phyloP scores from a whole-genome alignment of 2,329 filamentous ascomycete species.

The Scortechinia acanthostroma region DNA sequence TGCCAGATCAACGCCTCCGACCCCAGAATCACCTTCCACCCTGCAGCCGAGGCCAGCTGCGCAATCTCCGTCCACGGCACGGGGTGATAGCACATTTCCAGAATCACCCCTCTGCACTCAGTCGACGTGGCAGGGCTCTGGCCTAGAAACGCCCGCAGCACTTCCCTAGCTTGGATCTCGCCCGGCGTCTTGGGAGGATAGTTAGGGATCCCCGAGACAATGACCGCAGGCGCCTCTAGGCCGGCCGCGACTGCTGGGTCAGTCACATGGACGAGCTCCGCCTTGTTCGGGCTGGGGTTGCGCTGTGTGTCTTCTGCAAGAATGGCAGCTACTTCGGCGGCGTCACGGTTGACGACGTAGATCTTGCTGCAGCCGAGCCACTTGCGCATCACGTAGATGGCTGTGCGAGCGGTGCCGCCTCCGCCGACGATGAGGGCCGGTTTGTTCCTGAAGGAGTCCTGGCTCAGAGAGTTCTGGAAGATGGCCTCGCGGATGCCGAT shows the following conservation, averaged over 20 bases:
- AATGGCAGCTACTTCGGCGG: constrained; percentile 58
- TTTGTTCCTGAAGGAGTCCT: constrained; percentile 39
- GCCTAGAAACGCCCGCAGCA: constrained; percentile 42
- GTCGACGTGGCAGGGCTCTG: constrained; percentile 16
- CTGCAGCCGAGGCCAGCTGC: constrained; percentile 46
- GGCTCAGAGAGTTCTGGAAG: constrained; percentile 37
- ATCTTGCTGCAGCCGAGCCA: constrained; percentile 63
- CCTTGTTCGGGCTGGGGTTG: constrained; percentile 43
- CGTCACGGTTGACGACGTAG: constrained; percentile 73
- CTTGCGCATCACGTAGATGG: constrained; percentile 68
- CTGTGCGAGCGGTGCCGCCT: constrained; percentile 71
- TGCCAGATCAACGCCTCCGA: constrained; percentile 75
- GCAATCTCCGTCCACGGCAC: constrained; percentile 62
- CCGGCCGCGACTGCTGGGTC: constrained; percentile 49
- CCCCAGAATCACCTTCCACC: constrained; percentile 70
- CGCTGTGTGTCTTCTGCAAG: constrained; percentile 52
- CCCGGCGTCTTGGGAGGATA: constrained; percentile 59
- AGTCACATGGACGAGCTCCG: constrained; percentile 46
- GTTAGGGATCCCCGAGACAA: constrained; percentile 72
- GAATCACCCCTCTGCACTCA: constrained; percentile 55
- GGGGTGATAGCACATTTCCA: constrained; percentile 83
- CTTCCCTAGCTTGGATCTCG: constrained; percentile 51
- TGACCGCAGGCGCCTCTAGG: constrained; percentile 54
- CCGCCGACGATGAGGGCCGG: constrained; percentile 72
- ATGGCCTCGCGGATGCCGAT: constrained; percentile 73